Conservation (phyloP, 257 asterid genomes). For the Fraxinus quadrangulata region DNA sequence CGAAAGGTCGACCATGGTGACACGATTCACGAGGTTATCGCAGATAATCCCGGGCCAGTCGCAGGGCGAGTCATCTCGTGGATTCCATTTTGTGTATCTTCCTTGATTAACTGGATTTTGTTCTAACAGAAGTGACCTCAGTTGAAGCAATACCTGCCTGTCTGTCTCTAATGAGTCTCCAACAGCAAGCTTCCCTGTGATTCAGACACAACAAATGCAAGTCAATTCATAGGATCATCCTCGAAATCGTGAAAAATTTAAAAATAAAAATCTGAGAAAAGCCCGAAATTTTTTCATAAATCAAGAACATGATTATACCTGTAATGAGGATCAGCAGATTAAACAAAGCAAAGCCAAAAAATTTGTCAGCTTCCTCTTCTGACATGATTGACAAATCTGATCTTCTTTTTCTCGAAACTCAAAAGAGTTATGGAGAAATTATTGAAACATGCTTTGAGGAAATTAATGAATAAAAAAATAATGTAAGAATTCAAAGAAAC, state of each 20-base stretch:
- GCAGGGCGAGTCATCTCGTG: conserved; percentile 57
- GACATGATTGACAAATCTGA: conserved; percentile 47
- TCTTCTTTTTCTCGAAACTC: conserved; percentile 20
- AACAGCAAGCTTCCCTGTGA: conserved; percentile 53
- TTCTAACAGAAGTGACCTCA: conserved; percentile 51
- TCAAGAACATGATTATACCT: conserved; percentile 36
- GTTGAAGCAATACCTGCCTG: conserved; percentile 51
- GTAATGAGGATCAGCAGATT: conserved; percentile 51
- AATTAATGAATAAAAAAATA: conserved; percentile 13
- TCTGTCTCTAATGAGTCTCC: conserved; percentile 66
- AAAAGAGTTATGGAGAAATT: conserved; percentile 24
- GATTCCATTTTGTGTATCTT: conserved; percentile 54
- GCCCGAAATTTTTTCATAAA: not conserved
- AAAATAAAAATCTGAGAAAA: conserved; percentile 2
- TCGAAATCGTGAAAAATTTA: conserved; percentile 11
- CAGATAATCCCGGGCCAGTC: conserved; percentile 71
- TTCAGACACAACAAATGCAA: conserved; percentile 19
- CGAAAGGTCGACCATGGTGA: conserved; percentile 53
- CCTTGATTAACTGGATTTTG: conserved; percentile 63
- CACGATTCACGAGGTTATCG: conserved; percentile 44
- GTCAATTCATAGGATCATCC: conserved; percentile 37
- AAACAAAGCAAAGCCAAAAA: conserved; percentile 27
- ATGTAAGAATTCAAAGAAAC: conserved; percentile 24
- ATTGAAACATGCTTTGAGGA: conserved; percentile 36
- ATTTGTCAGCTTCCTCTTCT: conserved; percentile 51